Base-by-base conservation (phyloP, 169 alveolate species). In the Plasmodium ovale region DNA sequence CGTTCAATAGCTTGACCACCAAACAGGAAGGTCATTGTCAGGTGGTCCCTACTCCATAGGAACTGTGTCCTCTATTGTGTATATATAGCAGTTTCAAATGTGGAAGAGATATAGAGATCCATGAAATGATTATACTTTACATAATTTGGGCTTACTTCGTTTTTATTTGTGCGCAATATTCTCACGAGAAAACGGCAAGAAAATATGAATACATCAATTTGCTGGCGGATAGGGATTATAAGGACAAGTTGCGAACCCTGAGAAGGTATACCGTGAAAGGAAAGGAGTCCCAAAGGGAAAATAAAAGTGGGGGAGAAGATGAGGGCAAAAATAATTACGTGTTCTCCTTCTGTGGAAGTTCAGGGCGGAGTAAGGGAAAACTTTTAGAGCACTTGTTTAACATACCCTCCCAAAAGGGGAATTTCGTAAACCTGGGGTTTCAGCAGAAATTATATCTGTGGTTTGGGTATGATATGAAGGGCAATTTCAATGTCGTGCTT, bases 131-230 rank as follows among this genome's bases (percentile, higher is more conserved):
- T 59, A 59, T 21, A 35, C 29, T 51, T 67, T 44, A 59, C 44
- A 25, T 44, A 35, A 29, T 74, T 7, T n/a, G 58, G 1, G n/a
- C 60, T 49, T 44, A 16, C 69, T 35, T 74, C n/a, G 33, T 35
- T 60, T 51, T 72, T 29, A 60, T 74, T 51, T 59, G 74, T 53
- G 73, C 49, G 60, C 68, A 51, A 7, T 9, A 74, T 59, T 59
- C 59, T 31, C 65, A 74, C 23, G 88, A 47, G 21, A 74, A 59
- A 53, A 39, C 58, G 33, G 60, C 62, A 59, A 60, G 44, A 29
- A 59, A 74, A 62, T 74, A 74, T 74, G 88, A 74, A 42, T 74
- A 60, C 88, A 74, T 74, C 7, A 74, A 74, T 53, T 67, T 74
- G n/a, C 23, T 74, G 53, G 19, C 88, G 21, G 58, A 29, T 60